Evolutionary conservation across 805 yeast genomes (phyloP), one percentile per base, ranked within the genome.

Genomic region (Ogataea nakhonphanomensis): DNA sequence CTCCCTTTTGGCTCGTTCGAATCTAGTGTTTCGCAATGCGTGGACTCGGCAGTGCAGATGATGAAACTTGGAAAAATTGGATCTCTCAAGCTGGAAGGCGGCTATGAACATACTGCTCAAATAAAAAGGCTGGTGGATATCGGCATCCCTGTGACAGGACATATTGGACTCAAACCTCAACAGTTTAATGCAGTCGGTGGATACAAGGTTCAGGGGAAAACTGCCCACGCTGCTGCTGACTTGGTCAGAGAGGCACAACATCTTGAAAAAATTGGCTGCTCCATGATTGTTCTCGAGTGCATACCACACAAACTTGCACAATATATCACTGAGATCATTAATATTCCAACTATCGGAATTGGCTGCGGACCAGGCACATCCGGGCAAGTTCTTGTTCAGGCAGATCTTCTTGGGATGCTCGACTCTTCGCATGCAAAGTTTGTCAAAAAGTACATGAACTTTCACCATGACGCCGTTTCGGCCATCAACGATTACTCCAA

Each of bases 101-200:
- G 93, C 0, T 63, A 56, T 28, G 80, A 76, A 41, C 73, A 72
- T 40, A 59, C 78, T 3, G 66, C 73, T 2, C 75, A 82, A 1
- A 74, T 93, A 8, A 53, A 61, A 41, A 72, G 71, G 44, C 62
- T 91, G 13, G 70, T 80, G 1, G 58, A 71, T 4, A 68, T 81
- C 12, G 98, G 98, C 1, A 80, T 91, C 8, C 95, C 97, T 0
- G 89, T 89, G 2, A 73, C 87, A 65, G 97, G 95, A 1, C 99
- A 91, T 61, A 77, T 87, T 23, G 99, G 99, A 0, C 67, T 91
- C 24, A 87, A 95, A 4, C 99, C 99, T 2, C 98, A 93, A 59
- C 74, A 86, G 30, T 79, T 79, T 46, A 78, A 86, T 48, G 58
- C 86, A 0, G 57, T 84, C 10, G 90, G 96, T 14, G 99, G 99